phyloP scores from a whole-genome alignment of 1,139 yeast genomes.

The Taphrina populina region DNA sequence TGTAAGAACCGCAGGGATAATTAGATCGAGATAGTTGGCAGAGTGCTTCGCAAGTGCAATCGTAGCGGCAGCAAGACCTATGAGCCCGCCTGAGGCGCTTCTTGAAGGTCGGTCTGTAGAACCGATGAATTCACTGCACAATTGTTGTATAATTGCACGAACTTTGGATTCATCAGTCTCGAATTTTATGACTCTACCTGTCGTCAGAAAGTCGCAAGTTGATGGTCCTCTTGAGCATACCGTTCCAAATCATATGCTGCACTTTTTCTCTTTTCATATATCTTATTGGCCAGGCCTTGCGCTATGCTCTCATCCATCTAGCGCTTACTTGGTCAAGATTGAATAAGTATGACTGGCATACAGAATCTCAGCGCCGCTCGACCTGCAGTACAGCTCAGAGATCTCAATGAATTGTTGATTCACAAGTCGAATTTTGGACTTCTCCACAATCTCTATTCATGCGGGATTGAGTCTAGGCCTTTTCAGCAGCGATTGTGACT shows the following conservation, averaged over 20 bases:
- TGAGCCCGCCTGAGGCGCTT: constrained; percentile 72
- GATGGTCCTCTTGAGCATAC: constrained; percentile 10
- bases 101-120: constrained; percentile 66
- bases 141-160: constrained; percentile 63
- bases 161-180: constrained; percentile 52
- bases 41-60: constrained; percentile 64
- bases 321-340: too few species aligned
- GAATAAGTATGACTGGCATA: too few species aligned
- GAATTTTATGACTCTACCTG: background rate
- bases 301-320: constrained; percentile 30
- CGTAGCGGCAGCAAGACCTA: constrained; percentile 74
- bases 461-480: too few species aligned
- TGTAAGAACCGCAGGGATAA: constrained; percentile 88
- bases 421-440: too few species aligned
- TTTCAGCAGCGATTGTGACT: too few species aligned
- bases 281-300: constrained; percentile 82
- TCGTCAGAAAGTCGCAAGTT: background rate
- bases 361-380: too few species aligned
- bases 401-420: too few species aligned
- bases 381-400: too few species aligned
- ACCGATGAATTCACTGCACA: constrained; percentile 58
- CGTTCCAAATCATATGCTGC: constrained; percentile 86
- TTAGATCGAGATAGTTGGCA: constrained; percentile 72
- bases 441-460: too few species aligned
- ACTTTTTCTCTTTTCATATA: constrained; percentile 90